Evolutionary conservation across 2,329 filamentous ascomycete genomes (phyloP).

Genomic region (Ascocoryne sarcoides): DNA sequence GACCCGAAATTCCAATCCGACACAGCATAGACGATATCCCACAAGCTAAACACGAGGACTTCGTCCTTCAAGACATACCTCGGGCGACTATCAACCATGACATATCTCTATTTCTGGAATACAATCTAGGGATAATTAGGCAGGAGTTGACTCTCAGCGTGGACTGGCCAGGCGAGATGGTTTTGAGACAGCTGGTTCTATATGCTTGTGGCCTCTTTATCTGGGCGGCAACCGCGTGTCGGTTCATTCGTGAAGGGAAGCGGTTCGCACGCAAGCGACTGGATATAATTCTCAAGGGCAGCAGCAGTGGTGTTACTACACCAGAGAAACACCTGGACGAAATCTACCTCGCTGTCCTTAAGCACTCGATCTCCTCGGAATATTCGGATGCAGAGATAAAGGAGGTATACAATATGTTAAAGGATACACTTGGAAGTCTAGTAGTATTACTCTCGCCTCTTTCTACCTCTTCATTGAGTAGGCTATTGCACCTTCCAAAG

Average conservation of each 20-base stretch:
- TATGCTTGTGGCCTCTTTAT: slow-evolving; percentile 17
- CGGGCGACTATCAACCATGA: slow-evolving; percentile 22
- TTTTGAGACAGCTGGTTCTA: slow-evolving; percentile 12
- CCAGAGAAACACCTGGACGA: slow-evolving; percentile 12
- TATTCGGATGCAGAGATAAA: slow-evolving; percentile 10
- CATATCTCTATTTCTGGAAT: slow-evolving; percentile 19
- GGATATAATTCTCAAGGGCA: slow-evolving; percentile 4
- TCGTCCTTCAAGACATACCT: slow-evolving; percentile 20
- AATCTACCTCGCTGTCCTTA: slow-evolving; percentile 11
- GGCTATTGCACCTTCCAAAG: slow-evolving; percentile 2
- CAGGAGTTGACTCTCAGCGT: slow-evolving; percentile 1
- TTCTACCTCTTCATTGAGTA: slow-evolving; percentile 5
- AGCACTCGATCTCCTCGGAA: slow-evolving; percentile 6
- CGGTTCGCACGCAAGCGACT: slow-evolving; percentile 7
- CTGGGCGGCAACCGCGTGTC: slow-evolving; percentile 19
- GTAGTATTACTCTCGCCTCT: slow-evolving; percentile 7
- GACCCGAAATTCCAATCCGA: slow-evolving; percentile 23
- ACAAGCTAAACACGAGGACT: slow-evolving; percentile 14
- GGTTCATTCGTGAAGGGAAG: slow-evolving; percentile 14
- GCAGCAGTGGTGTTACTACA: slow-evolving; percentile 2
- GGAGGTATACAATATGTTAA: slow-evolving; percentile 4
- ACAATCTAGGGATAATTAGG: slow-evolving; percentile 7
- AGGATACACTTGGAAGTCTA: slow-evolving; percentile 7
- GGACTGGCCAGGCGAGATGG: slow-evolving; percentile 6
- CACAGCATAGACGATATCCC: slow-evolving; percentile 13